Conservation (phyloP, 148 eudicot genomes). For the Rhododendron simsii region DNA sequence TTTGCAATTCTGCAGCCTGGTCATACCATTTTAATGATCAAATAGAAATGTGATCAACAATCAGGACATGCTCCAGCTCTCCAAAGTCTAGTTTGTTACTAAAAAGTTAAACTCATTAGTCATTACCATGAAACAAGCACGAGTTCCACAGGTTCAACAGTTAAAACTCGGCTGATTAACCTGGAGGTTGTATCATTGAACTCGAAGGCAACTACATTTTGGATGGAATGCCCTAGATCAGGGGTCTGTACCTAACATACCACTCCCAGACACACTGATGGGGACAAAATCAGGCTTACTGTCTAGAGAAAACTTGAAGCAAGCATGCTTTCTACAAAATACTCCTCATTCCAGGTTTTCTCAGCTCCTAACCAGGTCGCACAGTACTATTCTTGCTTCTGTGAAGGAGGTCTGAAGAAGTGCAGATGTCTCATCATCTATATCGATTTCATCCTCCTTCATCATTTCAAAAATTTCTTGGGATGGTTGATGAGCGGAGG, state of each 20-base stretch:
- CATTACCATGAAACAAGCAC: not conserved
- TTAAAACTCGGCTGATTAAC: not conserved
- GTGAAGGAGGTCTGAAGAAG: conserved; percentile 10
- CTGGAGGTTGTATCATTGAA: not conserved
- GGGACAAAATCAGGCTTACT: not conserved
- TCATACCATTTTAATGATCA: not conserved
- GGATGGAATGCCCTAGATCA: not conserved
- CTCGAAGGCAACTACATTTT: not conserved
- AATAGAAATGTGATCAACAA: not conserved
- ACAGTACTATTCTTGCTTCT: not conserved
- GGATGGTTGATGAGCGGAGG: not conserved
- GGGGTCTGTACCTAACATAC: not conserved
- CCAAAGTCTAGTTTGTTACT: not conserved
- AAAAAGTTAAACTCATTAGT: not conserved
- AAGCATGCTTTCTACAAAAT: not conserved
- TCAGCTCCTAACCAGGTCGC: not conserved
- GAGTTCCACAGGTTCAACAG: not conserved
- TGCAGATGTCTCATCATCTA: conserved; percentile 18
- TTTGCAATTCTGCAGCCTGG: not conserved
- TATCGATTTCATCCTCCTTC: conserved; percentile 20
- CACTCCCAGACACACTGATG: not conserved
- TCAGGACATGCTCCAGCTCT: not conserved
- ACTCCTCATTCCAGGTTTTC: not conserved
- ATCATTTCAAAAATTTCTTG: conserved; percentile 19
- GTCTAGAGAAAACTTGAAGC: not conserved